These are phyloP conservation scores for Ceratobasidium sp. DNA, from an alignment of 1,284 basidiomycete genomes.

Conservation along the genomic window DNA sequence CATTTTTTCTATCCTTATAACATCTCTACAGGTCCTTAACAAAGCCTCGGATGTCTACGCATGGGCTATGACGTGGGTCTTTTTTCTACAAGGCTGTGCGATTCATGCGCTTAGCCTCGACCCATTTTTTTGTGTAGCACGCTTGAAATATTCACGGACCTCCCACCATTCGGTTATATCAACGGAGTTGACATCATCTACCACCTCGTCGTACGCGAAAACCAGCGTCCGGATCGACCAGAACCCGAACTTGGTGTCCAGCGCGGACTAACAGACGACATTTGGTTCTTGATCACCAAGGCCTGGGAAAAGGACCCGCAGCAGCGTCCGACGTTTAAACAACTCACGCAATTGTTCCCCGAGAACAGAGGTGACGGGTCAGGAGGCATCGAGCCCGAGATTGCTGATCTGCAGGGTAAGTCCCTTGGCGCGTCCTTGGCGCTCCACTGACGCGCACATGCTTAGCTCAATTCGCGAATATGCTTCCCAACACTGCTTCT, in stretches of 20 bases:
- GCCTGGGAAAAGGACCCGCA: constrained; percentile 44
- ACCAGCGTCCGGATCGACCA: constrained; percentile 47
- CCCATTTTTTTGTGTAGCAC: constrained; percentile 11
- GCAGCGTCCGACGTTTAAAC: constrained; percentile 39
- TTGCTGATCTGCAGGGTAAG: constrained; percentile 42
- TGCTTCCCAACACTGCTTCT: constrained; percentile 40
- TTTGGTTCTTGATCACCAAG: constrained; percentile 46
- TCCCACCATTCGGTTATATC: constrained; percentile 37
- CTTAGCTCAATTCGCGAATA: constrained; percentile 32
- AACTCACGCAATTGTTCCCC: constrained; percentile 31
- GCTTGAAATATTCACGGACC: constrained; percentile 40
- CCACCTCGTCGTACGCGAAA: constrained; percentile 49
- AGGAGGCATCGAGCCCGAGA: constrained; percentile 3
- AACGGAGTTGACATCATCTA: constrained; percentile 45
- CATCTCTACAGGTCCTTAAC: constrained; percentile 54
- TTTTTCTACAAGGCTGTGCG: not conserved
- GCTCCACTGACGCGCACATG: constrained; percentile 16
- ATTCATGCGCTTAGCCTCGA: not conserved
- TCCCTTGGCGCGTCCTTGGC: not conserved
- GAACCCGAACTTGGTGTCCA: constrained; percentile 39
- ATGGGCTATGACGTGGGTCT: constrained; percentile 63
- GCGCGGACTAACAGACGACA: constrained; percentile 36
- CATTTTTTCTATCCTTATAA: constrained; percentile 53
- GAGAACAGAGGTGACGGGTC: not conserved
- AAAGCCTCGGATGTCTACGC: constrained; percentile 65